Base-by-base conservation (phyloP, 495 filamentous ascomycete species). In the Poronia punctata region DNA sequence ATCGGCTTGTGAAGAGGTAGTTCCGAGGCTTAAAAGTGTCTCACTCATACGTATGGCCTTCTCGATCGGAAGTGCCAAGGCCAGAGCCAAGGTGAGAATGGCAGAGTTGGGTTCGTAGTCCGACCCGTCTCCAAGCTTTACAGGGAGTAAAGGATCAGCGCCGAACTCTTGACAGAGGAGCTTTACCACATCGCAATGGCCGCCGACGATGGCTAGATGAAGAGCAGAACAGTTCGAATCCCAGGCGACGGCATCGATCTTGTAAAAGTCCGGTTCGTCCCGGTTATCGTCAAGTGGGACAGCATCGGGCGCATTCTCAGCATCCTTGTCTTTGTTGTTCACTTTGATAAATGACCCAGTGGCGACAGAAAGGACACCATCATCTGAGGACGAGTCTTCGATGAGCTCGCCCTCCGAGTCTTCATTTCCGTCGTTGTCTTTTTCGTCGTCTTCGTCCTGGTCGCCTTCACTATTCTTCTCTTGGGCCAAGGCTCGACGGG, bases 171-270 rank as follows among this genome's bases (percentile, higher is more conserved):
- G 67, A 22, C 86, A 84, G 5, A 93, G 70, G 15, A 76, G 62
- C 27, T 80, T 76, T 38, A 88, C 81, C 7, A 76, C 74, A 6
- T 79, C 70, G 10, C 70, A 60, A 44, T 88, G 80, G 2, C 83
- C 84, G 38, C 74, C 71, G 1, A 85, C 37, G 39, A 93, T 88
- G 2, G 86, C 86, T 17, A 86, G 67, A 52, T 93, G 86, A 10
- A 90, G 62, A 0, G 86, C 74, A 1, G 83, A 80, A 36, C 74
- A 71, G 12, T 74, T 71, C 11, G 59, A 80, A 44, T 93, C 86
- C 86, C 86, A 93, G 6, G 85, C 72, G 7, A 80, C 49, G 5
- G 79, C 71, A 49, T 90, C 80, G 39, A 88, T 70, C 38, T 88
- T 81, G 56, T 83, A 88, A 40, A 88, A 70, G 57, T 93, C 84